Evolutionary conservation across 192 early-diverging fungal species (phyloP).

Genomic region (Geranomyces variabilis): DNA sequence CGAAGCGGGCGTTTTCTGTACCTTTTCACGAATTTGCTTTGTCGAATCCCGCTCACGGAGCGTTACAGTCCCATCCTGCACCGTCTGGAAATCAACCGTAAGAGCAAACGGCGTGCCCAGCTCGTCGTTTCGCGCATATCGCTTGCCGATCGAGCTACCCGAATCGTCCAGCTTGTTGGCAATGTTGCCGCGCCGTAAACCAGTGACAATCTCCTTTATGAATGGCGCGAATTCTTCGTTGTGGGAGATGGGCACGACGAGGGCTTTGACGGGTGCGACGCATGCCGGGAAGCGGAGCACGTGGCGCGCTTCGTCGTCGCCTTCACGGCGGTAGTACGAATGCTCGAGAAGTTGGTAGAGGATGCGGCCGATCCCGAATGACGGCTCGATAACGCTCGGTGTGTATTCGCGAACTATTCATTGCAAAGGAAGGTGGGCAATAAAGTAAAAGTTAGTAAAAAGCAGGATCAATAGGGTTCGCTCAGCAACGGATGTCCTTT

Average conservation of each 20-base stretch:
- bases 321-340: constrained; percentile 85
- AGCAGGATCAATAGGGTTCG: neutral
- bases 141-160: constrained; percentile 85
- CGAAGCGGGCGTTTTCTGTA: too few species aligned
- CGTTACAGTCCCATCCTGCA: constrained; percentile 90
- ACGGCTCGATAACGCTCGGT: constrained; percentile 99
- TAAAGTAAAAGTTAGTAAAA: constrained; percentile 18
- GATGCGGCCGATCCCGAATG: constrained; percentile 98
- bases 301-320: constrained; percentile 79
- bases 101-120: constrained; percentile 96
- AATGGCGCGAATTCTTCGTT: constrained; percentile 72
- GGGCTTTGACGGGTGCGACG: constrained; percentile 95
- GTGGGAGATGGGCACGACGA: constrained; percentile 85
- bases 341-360: constrained; percentile 96
- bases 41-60: constrained; percentile 95
- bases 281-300: constrained; percentile 89
- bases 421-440: neutral
- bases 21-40: constrained; percentile 86
- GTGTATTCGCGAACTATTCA: constrained; percentile 84
- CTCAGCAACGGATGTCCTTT: neutral
- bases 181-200: constrained; percentile 76
- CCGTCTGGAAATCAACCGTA: constrained; percentile 98
- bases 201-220: constrained; percentile 64
- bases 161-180: constrained; percentile 88
- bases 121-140: constrained; percentile 98